Evolutionary conservation across 768 basidiomycete species (phyloP).

Genomic region (Amanita molliuscula): DNA sequence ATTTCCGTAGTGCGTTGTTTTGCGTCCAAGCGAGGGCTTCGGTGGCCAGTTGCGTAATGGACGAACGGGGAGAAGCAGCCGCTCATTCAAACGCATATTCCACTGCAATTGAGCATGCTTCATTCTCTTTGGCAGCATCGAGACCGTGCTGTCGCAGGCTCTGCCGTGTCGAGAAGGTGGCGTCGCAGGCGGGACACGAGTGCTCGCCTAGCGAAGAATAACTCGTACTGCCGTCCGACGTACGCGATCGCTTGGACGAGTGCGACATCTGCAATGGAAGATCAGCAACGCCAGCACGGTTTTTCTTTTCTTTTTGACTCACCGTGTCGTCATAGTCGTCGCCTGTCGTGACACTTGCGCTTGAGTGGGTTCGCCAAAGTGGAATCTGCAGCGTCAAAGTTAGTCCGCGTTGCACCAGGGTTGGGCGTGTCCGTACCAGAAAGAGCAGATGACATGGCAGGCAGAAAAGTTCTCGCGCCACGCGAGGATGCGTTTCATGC

Average conservation of each 20-base stretch:
- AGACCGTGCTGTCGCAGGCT: conserved; percentile 52
- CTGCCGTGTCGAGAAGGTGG: conserved; percentile 49
- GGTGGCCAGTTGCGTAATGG: neutral
- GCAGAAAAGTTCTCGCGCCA: conserved; percentile 57
- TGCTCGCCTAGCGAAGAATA: conserved; percentile 32
- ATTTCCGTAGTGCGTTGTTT: neutral
- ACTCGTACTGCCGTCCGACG: conserved; percentile 16
- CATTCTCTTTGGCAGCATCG: conserved; percentile 35
- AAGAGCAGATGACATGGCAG: conserved; percentile 26
- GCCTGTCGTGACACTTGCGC: conserved; percentile 34
- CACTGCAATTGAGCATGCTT: conserved; percentile 66
- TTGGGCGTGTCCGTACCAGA: conserved; percentile 24
- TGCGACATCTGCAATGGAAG: conserved; percentile 32
- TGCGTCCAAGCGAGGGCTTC: neutral
- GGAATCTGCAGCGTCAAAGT: conserved; percentile 13
- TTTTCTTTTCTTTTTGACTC: conserved; percentile 10
- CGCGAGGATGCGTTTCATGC: conserved; percentile 57
- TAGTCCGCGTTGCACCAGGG: conserved; percentile 6
- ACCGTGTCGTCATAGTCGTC: conserved; percentile 33
- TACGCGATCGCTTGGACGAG: conserved; percentile 48
- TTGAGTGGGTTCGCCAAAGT: conserved; percentile 29
- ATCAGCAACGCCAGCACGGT: conserved; percentile 4
- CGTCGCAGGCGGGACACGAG: conserved; percentile 70
- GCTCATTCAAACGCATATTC: conserved; percentile 55
- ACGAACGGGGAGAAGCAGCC: neutral